Percentiles rank a stretch among this genome's conserved stretches.
Evolutionary conservation across 352 stramenopile genomes (phyloP).

Genomic region (Globisporangium irregulare): DNA sequence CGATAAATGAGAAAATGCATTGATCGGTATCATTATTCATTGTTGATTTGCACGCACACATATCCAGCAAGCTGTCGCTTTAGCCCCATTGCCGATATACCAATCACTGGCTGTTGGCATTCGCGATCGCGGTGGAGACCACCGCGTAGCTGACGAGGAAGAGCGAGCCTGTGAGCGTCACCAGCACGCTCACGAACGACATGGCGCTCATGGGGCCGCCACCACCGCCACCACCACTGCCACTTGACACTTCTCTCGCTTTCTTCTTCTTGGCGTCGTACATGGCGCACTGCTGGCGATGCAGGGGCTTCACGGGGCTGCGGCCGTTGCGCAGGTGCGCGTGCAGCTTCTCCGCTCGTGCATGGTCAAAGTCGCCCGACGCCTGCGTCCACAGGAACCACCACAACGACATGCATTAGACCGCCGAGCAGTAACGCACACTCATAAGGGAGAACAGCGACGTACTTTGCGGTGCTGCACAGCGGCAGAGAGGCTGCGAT

Average conservation of each 20-base stretch:
- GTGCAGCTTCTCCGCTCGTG: conserved; percentile 34
- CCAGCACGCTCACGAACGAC: conserved; percentile 23
- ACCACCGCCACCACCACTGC: background rate
- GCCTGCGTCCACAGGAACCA: conserved; percentile 19
- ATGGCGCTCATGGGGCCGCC: conserved; percentile 18
- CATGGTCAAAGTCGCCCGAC: conserved; percentile 40
- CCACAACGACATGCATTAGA: background rate
- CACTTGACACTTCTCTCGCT: background rate
- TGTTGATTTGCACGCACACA: conserved; percentile 5
- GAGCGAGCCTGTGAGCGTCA: conserved; percentile 31
- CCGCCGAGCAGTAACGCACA: background rate
- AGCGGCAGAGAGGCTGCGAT: conserved; percentile 41
- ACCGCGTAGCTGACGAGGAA: conserved; percentile 41
- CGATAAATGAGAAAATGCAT: background rate
- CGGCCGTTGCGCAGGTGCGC: conserved; percentile 30
- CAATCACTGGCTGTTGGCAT: conserved; percentile 5
- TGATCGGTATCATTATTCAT: background rate
- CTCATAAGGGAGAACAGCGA: background rate
- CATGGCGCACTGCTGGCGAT: background rate
- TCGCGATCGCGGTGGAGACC: conserved; percentile 32
- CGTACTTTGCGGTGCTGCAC: conserved; percentile 56
- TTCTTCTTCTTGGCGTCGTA: background rate
- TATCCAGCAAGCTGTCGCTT: background rate
- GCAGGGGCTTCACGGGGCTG: conserved; percentile 11
- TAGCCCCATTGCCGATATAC: background rate